Base-by-base conservation (phyloP, 2,329 filamentous ascomycete genomes). In the Aspergillus proliferans region DNA sequence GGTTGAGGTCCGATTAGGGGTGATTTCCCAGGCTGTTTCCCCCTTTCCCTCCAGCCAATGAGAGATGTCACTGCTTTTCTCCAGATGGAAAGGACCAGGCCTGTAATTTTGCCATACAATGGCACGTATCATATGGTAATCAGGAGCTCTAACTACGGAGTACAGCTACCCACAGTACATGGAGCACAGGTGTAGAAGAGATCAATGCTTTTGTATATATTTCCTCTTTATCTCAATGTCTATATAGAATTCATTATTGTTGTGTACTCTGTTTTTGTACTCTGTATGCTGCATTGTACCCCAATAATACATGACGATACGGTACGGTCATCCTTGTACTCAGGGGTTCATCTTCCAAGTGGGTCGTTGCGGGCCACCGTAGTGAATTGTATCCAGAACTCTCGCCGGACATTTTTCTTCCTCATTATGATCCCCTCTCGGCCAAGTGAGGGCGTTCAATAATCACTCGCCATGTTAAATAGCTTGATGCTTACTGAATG, bases 41-140 rank as follows among this genome's bases (percentile, higher is more conserved):
- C 60, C 58, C 54, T 63, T 64, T 58, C 55, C 52, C 52, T 58
- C 48, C 43, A 52, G 40, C 60, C 59, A 63, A 63, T 61, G 60
- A 65, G 55, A 48, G 47, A 44, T 48, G 46, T 44, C 47, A 44
- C 18, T 50, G 22, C 41, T 45, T 36, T 54, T 53, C 57, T 55
- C 58, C 56, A 57, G 57, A 54, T 45, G 40, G 26, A 22, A 42
- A 21, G 19, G 36, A 30, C 26, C 26, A 30, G 26, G 15, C 18
- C n/a, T 18, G 38, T 40, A 40, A 40, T 21, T 40, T 40, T 47
- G 14, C 12, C 33, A 43, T 38, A 30, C 26, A 4, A 30, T 30
- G 26, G 26, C 26, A 30, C 26, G 26, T 30, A 30, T 30, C 9
- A 30, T 30, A 12, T 30, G 26, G 26, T 30, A 30, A 30, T 30